Evolutionary conservation across 2,329 filamentous ascomycete species (phyloP).

Genomic region (Arthrobotrys musiformis): DNA sequence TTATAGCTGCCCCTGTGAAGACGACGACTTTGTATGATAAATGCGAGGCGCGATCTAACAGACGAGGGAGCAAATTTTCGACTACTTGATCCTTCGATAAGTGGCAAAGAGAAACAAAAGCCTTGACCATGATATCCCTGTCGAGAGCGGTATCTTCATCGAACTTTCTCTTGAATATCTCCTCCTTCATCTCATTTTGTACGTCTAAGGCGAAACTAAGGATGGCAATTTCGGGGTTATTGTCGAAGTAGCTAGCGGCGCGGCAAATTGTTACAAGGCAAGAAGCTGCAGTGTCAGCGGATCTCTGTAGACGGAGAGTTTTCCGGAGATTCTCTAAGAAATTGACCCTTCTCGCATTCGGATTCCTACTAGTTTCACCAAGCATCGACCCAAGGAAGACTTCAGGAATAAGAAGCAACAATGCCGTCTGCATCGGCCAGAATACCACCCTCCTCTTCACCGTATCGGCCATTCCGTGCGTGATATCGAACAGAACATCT

Average conservation of each 20-base stretch:
- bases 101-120: conserved; percentile 73
- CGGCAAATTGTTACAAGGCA: conserved; percentile 73
- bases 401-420: conserved; percentile 74
- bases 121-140: conserved; percentile 73
- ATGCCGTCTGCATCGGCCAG: conserved; percentile 72
- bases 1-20: conserved; percentile 67
- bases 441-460: conserved; percentile 69
- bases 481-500: conserved; percentile 77
- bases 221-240: conserved; percentile 72
- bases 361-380: conserved; percentile 71
- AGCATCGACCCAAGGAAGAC: conserved; percentile 77
- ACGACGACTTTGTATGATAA: conserved; percentile 72
- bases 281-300: conserved; percentile 71
- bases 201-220: conserved; percentile 76
- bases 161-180: conserved; percentile 54
- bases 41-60: conserved; percentile 70
- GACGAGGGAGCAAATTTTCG: conserved; percentile 69
- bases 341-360: conserved; percentile 73
- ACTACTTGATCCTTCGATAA: conserved; percentile 71
- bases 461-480: conserved; percentile 71
- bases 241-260: conserved; percentile 72
- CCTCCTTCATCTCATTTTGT: conserved; percentile 71
- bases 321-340: conserved; percentile 74
- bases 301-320: conserved; percentile 71
- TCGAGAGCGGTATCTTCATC: conserved; percentile 69